Conservation (phyloP, 106 monocot genomes). For the Acanthochlamys bracteata region DNA sequence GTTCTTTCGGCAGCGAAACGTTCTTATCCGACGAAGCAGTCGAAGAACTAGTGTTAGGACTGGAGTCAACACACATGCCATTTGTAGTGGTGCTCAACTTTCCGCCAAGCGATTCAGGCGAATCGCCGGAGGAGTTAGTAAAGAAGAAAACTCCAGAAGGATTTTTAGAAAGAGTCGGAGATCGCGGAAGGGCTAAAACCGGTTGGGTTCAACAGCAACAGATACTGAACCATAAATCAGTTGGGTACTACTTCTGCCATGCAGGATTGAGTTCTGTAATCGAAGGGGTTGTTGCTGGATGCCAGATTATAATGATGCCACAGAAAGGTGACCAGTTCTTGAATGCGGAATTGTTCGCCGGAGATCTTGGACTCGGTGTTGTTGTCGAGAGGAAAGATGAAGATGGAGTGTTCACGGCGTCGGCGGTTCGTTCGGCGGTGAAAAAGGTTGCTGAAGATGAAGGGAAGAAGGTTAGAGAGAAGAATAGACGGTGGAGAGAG, state of each 20-base stretch:
- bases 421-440: conserved; percentile 29
- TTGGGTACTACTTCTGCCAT: conserved; percentile 46
- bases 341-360: conserved; percentile 28
- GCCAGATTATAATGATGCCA: conserved; percentile 39
- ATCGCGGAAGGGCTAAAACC: conserved; percentile 19
- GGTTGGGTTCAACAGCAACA: conserved; percentile 59
- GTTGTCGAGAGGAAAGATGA: conserved; percentile 30
- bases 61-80: conserved; percentile 25
- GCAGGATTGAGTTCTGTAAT: conserved; percentile 45
- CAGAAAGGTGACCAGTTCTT: conserved; percentile 42
- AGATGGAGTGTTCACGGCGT: conserved; percentile 22
- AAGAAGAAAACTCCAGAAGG: conserved; percentile 14
- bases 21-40: conserved; percentile 17
- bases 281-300: conserved; percentile 31
- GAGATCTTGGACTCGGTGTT: conserved; percentile 32
- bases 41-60: conserved; percentile 40
- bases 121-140: background rate
- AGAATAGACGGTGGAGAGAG: conserved; percentile 10
- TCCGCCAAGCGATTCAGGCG: background rate
- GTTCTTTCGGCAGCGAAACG: conserved; percentile 65
- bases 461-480: conserved; percentile 1
- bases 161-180: conserved; percentile 25
- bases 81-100: conserved; percentile 43
- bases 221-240: conserved; percentile 36
- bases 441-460: conserved; percentile 11